These are phyloP conservation scores for Lumnitzera littorea DNA, from an alignment of 345 rosid species.

Conservation along the genomic window DNA sequence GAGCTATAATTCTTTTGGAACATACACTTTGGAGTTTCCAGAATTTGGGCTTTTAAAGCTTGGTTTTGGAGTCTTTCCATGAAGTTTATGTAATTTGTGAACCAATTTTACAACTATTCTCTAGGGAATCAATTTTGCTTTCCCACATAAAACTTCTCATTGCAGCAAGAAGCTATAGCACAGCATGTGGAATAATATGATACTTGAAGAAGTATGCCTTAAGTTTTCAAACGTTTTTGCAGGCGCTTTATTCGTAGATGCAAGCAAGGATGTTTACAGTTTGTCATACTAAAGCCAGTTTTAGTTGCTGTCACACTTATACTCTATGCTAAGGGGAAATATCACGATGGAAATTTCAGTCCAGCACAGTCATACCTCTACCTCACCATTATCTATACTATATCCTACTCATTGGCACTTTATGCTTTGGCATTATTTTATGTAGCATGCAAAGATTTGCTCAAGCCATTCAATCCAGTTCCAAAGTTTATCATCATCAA, in stretches of 20 bases:
- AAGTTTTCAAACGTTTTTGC: constrained; percentile 1
- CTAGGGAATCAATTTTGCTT: too few species aligned
- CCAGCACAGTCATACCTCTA: constrained; percentile 85
- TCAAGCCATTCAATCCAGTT: constrained; percentile 95
- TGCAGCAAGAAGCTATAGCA: too few species aligned
- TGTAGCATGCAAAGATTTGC: constrained; percentile 93
- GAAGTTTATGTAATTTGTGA: too few species aligned
- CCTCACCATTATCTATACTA: constrained; percentile 78
- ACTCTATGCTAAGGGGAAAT: constrained; percentile 87
- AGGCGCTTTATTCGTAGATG: constrained; percentile 96
- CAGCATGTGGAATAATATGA: too few species aligned
- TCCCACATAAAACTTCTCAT: too few species aligned
- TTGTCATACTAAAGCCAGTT: constrained; percentile 92
- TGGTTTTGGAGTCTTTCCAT: too few species aligned
- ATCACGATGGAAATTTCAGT: constrained; percentile 90
- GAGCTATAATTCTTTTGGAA: background rate
- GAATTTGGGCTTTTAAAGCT: too few species aligned
- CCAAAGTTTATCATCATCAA: constrained; percentile 89
- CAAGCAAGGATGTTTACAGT: constrained; percentile 96
- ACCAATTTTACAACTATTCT: too few species aligned
- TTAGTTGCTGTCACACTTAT: constrained; percentile 80
- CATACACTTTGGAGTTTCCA: background rate
- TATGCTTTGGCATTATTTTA: constrained; percentile 84
- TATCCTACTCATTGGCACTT: constrained; percentile 81
- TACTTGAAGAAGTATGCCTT: too few species aligned